Base-by-base conservation (phyloP, 345 rosid genomes). In the Geranium rotundifolium region DNA sequence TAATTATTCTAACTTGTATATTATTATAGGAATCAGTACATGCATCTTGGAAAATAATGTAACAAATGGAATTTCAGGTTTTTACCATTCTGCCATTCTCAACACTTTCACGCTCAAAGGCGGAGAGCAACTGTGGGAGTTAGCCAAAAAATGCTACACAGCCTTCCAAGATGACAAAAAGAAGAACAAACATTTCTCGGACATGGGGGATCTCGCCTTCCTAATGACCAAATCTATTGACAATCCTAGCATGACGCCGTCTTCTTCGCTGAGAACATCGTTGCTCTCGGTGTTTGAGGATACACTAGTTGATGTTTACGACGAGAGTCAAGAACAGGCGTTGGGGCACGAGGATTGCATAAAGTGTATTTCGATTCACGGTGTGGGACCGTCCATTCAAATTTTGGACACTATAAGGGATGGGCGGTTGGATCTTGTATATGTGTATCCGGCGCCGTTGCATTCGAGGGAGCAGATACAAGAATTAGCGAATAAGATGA, bases 181-280 rank as follows among this genome's bases (percentile, higher is more conserved):
- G 62, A 54, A 65, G 18, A 73, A 85, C 81, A 86, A 84, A 76
- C 96, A 88, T 23, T 83, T 88, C 70, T 75, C 91, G 0, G 96
- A 91, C 72, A 86, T 88, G 95, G 70, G 61, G 0, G 91, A 86
- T 76, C 76, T 91, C 63, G 88, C 83, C 76, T 91, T 71, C 76
- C 77, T 91, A 0, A 91, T 86, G 88, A 75, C 84, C 63, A 91
- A 77, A 73, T 96, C 95, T 66, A 80, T 91, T 9, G 91, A 91
- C 31, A 88, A 88, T 65, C 97, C 95, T 0, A 69, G 76, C 30
- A 62, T 85, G 66, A 91, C 96, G 0, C 78, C 93, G n/a, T 88
- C 90, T 0, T 76, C 84, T 0, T 76, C 95, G 56, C 59, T 81
- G 7, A 74, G 95, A 64, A 83, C 95, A 0, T 82, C 96, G 49